phyloP scores from a whole-genome alignment of 2,329 filamentous ascomycete genomes.

The Arachnomyces sp. region DNA sequence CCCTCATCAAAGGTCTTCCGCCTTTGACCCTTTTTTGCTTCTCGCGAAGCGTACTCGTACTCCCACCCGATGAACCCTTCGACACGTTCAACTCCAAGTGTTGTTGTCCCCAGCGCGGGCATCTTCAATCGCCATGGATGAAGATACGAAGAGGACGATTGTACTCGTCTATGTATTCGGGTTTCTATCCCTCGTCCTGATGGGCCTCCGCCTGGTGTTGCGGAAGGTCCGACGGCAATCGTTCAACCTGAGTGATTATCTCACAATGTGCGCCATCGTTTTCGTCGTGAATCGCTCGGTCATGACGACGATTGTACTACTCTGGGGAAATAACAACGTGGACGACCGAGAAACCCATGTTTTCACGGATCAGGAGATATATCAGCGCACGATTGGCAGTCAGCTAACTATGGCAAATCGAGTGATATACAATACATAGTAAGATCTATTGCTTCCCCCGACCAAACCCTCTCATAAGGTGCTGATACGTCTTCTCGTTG shows the following conservation, averaged over 20 bases:
- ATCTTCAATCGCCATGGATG: slow-evolving; percentile 1
- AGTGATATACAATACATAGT: slow-evolving; percentile 16
- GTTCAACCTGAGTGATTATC: slow-evolving; percentile 6
- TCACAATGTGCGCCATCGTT: slow-evolving; percentile 7
- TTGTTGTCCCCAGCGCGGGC: too few species aligned
- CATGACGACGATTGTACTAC: slow-evolving; percentile 2
- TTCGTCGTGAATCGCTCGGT: slow-evolving; percentile 1
- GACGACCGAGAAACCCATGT: background rate
- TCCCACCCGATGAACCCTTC: too few species aligned
- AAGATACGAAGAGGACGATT: slow-evolving; percentile 1
- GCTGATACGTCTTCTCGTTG: background rate
- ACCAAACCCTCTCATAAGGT: background rate
- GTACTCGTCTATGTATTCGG: slow-evolving; percentile 7
- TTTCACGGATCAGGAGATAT: background rate
- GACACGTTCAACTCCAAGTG: too few species aligned
- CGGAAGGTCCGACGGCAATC: slow-evolving; percentile 4
- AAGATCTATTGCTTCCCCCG: background rate
- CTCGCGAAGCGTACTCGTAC: too few species aligned
- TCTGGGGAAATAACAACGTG: slow-evolving; percentile 8
- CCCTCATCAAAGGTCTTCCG: too few species aligned
- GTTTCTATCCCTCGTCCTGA: slow-evolving; percentile 2
- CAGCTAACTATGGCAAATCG: slow-evolving; percentile 15
- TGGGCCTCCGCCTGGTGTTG: slow-evolving; percentile 5
- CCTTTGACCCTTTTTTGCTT: too few species aligned
- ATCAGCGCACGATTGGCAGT: slow-evolving; percentile 14